A percentile compares a stretch with the other conserved stretches of the same genome.
These are phyloP conservation scores for Vitrella brassicaformis DNA, from an alignment of 73 alveolate genomes.

Conservation along the genomic window DNA sequence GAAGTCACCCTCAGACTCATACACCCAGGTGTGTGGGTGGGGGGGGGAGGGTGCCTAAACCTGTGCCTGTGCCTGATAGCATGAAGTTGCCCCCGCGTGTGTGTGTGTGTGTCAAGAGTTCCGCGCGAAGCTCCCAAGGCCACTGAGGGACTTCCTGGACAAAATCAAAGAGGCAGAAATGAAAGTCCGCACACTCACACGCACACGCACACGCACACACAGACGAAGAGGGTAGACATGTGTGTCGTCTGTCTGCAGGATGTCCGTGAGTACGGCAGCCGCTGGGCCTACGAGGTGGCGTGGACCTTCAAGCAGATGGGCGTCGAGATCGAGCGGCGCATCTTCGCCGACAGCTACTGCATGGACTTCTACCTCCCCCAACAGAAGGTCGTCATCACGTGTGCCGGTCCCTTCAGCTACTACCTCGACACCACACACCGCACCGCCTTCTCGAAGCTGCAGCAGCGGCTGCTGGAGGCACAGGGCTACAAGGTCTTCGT, in stretches of 20 bases:
- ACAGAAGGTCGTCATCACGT: background rate
- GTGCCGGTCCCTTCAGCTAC: background rate
- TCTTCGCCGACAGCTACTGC: background rate
- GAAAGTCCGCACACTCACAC: too few species aligned
- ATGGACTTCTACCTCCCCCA: background rate
- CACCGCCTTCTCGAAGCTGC: background rate
- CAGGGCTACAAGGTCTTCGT: background rate
- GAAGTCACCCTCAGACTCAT: background rate
- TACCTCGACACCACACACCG: background rate
- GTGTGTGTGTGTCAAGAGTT: too few species aligned
- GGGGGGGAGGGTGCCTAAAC: background rate
- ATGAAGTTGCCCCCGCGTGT: background rate
- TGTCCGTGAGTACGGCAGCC: background rate
- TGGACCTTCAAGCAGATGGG: background rate
- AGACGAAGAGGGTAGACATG: too few species aligned
- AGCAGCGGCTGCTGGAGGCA: background rate
- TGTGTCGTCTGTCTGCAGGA: background rate
- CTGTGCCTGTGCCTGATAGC: background rate
- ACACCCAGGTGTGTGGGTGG: background rate
- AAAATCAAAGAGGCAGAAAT: too few species aligned
- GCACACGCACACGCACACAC: too few species aligned
- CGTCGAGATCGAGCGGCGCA: background rate
- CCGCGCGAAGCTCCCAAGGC: too few species aligned
- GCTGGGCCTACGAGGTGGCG: background rate
- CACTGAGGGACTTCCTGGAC: too few species aligned